phyloP scores from a whole-genome alignment of 1,139 yeast genomes.

The Sugiyamaella japonica region DNA sequence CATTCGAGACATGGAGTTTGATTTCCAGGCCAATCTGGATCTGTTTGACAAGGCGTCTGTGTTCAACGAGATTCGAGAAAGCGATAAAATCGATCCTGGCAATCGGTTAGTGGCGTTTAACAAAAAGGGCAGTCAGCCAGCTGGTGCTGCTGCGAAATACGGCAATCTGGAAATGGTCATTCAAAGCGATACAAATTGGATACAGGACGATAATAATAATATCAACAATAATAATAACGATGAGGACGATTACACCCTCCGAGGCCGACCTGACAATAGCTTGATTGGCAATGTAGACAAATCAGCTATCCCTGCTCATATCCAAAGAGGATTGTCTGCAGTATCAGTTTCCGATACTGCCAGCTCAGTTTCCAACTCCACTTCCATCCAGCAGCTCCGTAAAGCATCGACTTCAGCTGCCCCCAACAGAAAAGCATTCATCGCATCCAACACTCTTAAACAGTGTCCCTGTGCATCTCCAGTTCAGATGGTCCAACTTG shows the following conservation, averaged over 20 bases:
- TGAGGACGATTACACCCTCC: neutral
- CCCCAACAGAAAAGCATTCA: slow-evolving; percentile 11
- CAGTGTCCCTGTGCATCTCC: slow-evolving; percentile 67
- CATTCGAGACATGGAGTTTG: slow-evolving; percentile 58
- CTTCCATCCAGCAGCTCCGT: slow-evolving; percentile 19
- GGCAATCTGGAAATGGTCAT: slow-evolving; percentile 77
- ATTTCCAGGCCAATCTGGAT: slow-evolving; percentile 78
- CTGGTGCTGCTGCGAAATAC: slow-evolving; percentile 46
- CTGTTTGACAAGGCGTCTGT: slow-evolving; percentile 81
- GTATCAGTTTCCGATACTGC: slow-evolving; percentile 8
- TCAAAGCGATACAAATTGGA: slow-evolving; percentile 38
- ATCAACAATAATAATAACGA: slow-evolving; percentile 7
- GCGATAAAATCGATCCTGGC: slow-evolving; percentile 60
- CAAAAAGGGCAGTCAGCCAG: slow-evolving; percentile 36
- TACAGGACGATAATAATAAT: slow-evolving; percentile 3
- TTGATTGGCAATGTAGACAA: neutral
- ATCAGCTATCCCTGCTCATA: slow-evolving; percentile 7
- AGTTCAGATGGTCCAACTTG: slow-evolving; percentile 78
- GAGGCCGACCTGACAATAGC: neutral
- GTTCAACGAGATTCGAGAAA: slow-evolving; percentile 69
- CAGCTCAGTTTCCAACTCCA: neutral
- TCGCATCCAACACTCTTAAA: slow-evolving; percentile 25
- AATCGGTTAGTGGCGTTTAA: slow-evolving; percentile 77
- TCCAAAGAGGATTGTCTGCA: slow-evolving; percentile 6
- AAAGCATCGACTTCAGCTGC: slow-evolving; percentile 14